Evolutionary conservation across 108 stramenopile genomes (phyloP).

Genomic region (Hondaea fermentalgiana): DNA sequence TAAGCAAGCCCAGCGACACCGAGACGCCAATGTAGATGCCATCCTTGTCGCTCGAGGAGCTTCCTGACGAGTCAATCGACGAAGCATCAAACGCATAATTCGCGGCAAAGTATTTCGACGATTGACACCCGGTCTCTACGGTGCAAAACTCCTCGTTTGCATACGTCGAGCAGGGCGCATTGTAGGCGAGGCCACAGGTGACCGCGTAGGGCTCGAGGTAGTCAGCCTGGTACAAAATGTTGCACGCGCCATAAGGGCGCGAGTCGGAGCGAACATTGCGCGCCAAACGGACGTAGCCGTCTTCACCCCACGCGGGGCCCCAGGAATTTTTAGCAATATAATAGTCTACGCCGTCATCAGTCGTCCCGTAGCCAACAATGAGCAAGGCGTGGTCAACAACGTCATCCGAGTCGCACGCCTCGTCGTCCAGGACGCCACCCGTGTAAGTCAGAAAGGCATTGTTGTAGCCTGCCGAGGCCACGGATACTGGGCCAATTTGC

Average conservation of each 20-base stretch:
- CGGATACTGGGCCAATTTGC: neutral
- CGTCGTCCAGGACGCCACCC: neutral
- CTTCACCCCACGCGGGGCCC: conserved; percentile 69
- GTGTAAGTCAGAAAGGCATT: neutral
- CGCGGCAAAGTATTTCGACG: neutral
- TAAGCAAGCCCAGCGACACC: neutral
- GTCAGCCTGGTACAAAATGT: neutral
- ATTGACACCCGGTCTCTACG: neutral
- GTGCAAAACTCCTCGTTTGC: neutral
- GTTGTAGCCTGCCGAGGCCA: neutral
- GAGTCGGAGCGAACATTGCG: neutral
- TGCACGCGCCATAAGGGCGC: neutral
- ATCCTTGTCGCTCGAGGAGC: neutral
- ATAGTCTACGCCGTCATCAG: conserved; percentile 27
- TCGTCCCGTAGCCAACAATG: conserved; percentile 26
- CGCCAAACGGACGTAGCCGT: conserved; percentile 40
- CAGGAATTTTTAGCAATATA: conserved; percentile 66
- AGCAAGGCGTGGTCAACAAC: conserved; percentile 19
- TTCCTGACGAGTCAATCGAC: neutral
- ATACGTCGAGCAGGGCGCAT: neutral
- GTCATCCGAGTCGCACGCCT: neutral
- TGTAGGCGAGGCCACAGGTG: neutral
- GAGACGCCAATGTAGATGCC: neutral
- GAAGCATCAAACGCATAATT: neutral
- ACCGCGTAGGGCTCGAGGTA: neutral